These are phyloP conservation scores for Pholiota microspora DNA, from an alignment of 768 basidiomycete genomes.

Conservation along the genomic window DNA sequence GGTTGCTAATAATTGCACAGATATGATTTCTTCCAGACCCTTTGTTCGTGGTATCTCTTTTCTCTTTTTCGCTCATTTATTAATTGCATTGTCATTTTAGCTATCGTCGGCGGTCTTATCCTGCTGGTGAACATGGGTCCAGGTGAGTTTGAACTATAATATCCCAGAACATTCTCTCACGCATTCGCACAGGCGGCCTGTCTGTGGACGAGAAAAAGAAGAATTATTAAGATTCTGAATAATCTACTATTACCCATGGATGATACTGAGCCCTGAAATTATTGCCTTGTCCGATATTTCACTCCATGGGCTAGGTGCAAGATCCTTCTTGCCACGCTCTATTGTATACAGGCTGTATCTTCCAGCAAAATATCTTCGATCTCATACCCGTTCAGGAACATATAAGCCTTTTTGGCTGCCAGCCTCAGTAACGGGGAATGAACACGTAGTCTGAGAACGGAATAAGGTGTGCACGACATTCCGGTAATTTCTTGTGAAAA, in stretches of 20 bases:
- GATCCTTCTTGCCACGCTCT: constrained; percentile 7
- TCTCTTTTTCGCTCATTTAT: background rate
- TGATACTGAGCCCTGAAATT: constrained; percentile 9
- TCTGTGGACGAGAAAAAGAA: constrained; percentile 99
- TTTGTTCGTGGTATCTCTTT: constrained; percentile 46
- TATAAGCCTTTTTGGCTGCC: background rate
- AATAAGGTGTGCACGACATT: background rate
- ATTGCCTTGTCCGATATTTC: constrained; percentile 11
- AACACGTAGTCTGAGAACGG: background rate
- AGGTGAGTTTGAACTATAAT: constrained; percentile 42
- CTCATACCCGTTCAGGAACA: background rate
- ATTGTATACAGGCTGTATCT: constrained; percentile 14
- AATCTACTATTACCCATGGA: constrained; percentile 6
- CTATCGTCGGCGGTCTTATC: constrained; percentile 96
- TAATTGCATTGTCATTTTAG: constrained; percentile 22
- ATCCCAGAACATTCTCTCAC: constrained; percentile 6
- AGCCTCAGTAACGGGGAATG: background rate
- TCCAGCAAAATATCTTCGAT: constrained; percentile 16
- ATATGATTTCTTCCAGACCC: constrained; percentile 99
- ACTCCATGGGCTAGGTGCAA: constrained; percentile 4
- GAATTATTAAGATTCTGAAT: constrained; percentile 52
- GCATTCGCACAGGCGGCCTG: constrained; percentile 62
- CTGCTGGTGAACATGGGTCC: constrained; percentile 98
- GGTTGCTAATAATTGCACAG: constrained; percentile 37
- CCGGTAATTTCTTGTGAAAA: constrained; percentile 4